phyloP scores from a whole-genome alignment of 306 rosid genomes.

The Ochetophila trinervis region DNA sequence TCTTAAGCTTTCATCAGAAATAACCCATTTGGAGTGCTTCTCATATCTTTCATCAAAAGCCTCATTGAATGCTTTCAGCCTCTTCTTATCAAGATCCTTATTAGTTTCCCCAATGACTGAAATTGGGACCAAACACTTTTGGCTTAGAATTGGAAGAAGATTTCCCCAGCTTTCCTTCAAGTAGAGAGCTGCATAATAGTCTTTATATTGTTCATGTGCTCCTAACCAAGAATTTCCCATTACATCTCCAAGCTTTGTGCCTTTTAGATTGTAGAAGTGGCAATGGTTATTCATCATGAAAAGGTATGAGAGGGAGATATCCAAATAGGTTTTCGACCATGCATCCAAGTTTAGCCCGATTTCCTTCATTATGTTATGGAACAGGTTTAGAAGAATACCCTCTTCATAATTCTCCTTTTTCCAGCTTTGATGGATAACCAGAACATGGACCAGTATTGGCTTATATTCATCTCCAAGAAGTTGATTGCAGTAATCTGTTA shows the following conservation, averaged over 20 bases:
- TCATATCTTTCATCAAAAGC: constrained; percentile 56
- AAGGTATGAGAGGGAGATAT: constrained; percentile 55
- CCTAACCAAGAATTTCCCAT: constrained; percentile 84
- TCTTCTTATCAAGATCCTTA: constrained; percentile 39
- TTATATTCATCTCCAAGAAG: constrained; percentile 54
- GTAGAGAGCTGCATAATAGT: constrained; percentile 72
- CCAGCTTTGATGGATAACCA: constrained; percentile 69
- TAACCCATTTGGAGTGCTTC: constrained; percentile 67
- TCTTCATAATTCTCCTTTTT: constrained; percentile 45
- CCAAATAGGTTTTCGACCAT: constrained; percentile 76
- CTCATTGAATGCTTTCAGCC: constrained; percentile 50
- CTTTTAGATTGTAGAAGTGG: constrained; percentile 61
- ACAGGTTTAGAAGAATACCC: constrained; percentile 34
- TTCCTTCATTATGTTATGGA: constrained; percentile 54
- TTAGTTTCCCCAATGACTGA: constrained; percentile 15
- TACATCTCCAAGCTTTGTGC: constrained; percentile 59
- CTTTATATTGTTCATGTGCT: constrained; percentile 76
- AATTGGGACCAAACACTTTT: constrained; percentile 34
- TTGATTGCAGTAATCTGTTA: constrained; percentile 61
- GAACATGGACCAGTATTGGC: constrained; percentile 56
- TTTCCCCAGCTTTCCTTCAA: constrained; percentile 78
- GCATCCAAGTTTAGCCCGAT: constrained; percentile 63
- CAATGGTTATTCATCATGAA: constrained; percentile 97
- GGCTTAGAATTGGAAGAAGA: constrained; percentile 38
- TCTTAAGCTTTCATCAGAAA: constrained; percentile 52